Evolutionary conservation across 108 stramenopile genomes (phyloP).

Genomic region (Cyclotella sp.): DNA sequence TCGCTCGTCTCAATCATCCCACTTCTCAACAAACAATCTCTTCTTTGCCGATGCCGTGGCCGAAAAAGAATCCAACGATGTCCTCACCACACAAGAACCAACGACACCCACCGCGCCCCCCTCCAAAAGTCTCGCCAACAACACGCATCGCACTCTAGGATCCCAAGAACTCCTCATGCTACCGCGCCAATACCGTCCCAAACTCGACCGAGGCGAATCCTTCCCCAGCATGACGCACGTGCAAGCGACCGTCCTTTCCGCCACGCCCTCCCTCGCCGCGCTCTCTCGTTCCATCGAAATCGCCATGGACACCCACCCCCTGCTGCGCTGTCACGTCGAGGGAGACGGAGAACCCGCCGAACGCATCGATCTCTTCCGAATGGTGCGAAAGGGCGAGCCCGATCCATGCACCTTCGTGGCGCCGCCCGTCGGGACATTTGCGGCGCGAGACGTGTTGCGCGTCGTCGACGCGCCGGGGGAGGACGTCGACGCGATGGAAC

Average conservation of each 20-base stretch:
- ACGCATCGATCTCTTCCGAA: conserved; percentile 84
- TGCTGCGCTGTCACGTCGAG: conserved; percentile 63
- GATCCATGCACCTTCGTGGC: conserved; percentile 78
- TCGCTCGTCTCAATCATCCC: neutral
- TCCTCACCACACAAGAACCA: neutral
- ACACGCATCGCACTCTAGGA: conserved; percentile 63
- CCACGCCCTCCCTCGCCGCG: conserved; percentile 66
- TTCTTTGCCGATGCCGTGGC: conserved; percentile 22
- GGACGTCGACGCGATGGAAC: conserved; percentile 46
- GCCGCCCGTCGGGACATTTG: conserved; percentile 37
- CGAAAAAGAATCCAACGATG: neutral
- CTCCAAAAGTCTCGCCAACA: neutral
- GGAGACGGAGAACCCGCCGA: conserved; percentile 81
- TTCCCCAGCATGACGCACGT: conserved; percentile 87
- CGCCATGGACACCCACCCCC: conserved; percentile 79
- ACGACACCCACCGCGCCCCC: neutral
- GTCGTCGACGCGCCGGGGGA: conserved; percentile 60
- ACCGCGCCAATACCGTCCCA: conserved; percentile 79
- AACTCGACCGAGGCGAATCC: conserved; percentile 35
- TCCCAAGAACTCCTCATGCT: conserved; percentile 92
- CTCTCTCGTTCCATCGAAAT: conserved; percentile 65
- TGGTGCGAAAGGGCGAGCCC: conserved; percentile 86
- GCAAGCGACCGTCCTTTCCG: conserved; percentile 51
- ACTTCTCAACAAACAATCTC: conserved; percentile 3
- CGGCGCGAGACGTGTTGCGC: conserved; percentile 55